Evolutionary conservation across 2,329 filamentous ascomycete genomes (phyloP), one percentile per base, ranked within the genome.

Genomic region (Lasiodiplodia gonubiensis): DNA sequence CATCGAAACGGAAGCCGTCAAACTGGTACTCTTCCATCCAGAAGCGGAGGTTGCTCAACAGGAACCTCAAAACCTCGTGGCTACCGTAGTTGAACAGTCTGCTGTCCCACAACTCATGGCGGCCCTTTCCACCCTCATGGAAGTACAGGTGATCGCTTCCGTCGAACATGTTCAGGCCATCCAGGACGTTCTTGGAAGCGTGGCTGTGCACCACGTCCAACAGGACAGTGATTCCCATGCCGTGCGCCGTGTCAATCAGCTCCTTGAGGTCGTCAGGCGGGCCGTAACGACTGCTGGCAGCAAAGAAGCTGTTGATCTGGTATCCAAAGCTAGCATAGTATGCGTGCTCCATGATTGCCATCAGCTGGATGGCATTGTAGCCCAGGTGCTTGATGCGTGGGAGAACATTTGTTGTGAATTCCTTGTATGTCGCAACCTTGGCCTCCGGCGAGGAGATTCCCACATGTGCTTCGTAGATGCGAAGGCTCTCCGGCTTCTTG

Each of bases 281-380:
- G 51, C 95, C 95, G 76, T 97, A 99, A 70, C 95, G 90, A 79
- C 94, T 98, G 80, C 94, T 97, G 14, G 94, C 94, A 33, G 95
- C 95, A 74, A 98, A 99, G 85, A 99, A 99, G 80, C 92, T 97
- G 84, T 98, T 99, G 81, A 99, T 89, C 80, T 99, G 95, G 80
- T 99, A 99, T 55, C 95, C 95, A 74, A 99, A 99, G 76, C 94
- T 98, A 74, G 95, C 95, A 78, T 99, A 99, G 85, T 99, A 99
- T 60, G 95, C 95, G 80, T 99, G 95, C 78, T 99, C 95, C 94
- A 99, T 99, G 76, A 99, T 86, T 54, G 95, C 95, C 95, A 99
- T 99, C 70, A 99, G 85, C 78, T 99, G 95, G 72, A 99, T 98
- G 66, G 94, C 92, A 77, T 99, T 98, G 84, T 99, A 99, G 49